phyloP scores from a whole-genome alignment of 2,329 filamentous ascomycete species.

The Colletotrichum sansevieriae region DNA sequence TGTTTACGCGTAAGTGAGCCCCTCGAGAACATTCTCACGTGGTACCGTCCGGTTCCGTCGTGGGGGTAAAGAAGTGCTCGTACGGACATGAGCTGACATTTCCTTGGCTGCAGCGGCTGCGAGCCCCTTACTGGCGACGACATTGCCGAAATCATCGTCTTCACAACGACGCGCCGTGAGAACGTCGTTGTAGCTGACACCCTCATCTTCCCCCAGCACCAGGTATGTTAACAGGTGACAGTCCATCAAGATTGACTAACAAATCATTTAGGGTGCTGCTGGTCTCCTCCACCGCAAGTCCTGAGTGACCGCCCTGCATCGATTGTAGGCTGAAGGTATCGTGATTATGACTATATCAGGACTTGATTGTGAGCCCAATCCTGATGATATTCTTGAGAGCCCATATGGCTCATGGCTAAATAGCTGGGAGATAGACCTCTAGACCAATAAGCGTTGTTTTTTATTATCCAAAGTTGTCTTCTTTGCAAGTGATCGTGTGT shows the following conservation, averaged over 20 bases:
- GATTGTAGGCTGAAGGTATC: too few relatives aligned
- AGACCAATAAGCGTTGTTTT: not conserved
- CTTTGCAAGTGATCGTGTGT: too few relatives aligned
- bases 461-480: not conserved
- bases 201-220: conserved; percentile 88
- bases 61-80: not conserved
- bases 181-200: conserved; percentile 94
- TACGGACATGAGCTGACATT: not conserved
- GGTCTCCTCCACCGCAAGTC: conserved; percentile 49
- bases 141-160: conserved; percentile 91
- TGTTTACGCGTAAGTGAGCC: conserved; percentile 81
- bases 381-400: not conserved
- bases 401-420: not conserved
- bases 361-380: not conserved
- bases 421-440: not conserved
- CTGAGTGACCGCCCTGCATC: not conserved
- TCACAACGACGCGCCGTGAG: conserved; percentile 84
- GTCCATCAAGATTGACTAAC: not conserved
- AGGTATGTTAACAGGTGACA: conserved; percentile 69
- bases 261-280: conserved; percentile 47
- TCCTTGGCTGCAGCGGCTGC: conserved; percentile 66
- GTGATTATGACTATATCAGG: not conserved
- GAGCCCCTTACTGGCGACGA: conserved; percentile 91
- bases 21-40: not conserved
- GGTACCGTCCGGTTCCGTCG: too few relatives aligned